A percentile compares a stretch with the other conserved stretches of the same genome.
Conservation (phyloP, 495 filamentous ascomycete genomes). For the Penicillium maclennaniae region DNA sequence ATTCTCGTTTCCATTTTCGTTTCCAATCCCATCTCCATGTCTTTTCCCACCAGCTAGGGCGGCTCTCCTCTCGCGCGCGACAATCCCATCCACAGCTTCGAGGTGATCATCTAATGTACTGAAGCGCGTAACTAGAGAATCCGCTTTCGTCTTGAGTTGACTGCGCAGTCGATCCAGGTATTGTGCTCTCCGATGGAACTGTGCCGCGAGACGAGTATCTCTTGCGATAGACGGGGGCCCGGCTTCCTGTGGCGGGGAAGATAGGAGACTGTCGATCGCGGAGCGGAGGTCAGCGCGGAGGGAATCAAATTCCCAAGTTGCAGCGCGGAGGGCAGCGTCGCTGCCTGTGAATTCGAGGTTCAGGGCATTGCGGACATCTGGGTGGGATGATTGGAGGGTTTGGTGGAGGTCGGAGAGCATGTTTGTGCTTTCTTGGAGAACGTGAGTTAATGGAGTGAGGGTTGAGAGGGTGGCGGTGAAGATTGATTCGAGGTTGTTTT, state of each 20-base stretch:
- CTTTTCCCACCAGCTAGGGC: neutral
- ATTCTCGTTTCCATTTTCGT: neutral
- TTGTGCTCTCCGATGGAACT: conserved; percentile 32
- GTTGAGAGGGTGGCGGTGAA: conserved; percentile 32
- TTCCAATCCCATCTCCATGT: neutral
- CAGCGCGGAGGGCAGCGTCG: conserved; percentile 32
- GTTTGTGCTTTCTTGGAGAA: conserved; percentile 36
- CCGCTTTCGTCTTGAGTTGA: conserved; percentile 36
- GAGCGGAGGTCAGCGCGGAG: conserved; percentile 41
- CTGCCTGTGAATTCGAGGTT: conserved; percentile 43
- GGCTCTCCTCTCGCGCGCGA: conserved; percentile 19
- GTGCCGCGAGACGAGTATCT: conserved; percentile 33
- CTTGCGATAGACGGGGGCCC: conserved; percentile 17
- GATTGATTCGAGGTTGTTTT: conserved; percentile 31
- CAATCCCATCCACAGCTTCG: conserved; percentile 36
- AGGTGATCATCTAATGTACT: conserved; percentile 42
- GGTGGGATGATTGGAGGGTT: conserved; percentile 27
- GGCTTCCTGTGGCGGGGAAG: conserved; percentile 17
- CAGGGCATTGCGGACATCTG: conserved; percentile 34
- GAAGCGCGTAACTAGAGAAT: conserved; percentile 33
- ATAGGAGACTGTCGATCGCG: conserved; percentile 36
- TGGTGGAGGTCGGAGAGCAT: conserved; percentile 31
- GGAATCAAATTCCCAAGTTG: conserved; percentile 37
- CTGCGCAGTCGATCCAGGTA: conserved; percentile 37
- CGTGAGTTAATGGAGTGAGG: conserved; percentile 25